Conservation (phyloP, 495 filamentous ascomycete genomes). For the Rostrohypoxylon terebratum region DNA sequence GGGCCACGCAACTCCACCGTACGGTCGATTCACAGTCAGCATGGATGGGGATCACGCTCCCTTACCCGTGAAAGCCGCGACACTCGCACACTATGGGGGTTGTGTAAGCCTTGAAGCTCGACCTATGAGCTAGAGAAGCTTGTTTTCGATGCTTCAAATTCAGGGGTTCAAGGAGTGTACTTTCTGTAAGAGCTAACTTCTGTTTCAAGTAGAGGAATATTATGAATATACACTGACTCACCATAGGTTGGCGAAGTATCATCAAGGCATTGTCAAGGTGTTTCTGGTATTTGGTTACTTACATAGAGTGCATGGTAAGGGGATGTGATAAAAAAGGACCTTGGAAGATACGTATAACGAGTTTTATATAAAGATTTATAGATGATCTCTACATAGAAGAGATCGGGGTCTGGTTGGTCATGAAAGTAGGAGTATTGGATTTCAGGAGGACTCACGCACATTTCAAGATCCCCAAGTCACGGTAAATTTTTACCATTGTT, state of each 20-base stretch:
- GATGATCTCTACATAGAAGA: background rate
- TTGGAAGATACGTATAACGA: background rate
- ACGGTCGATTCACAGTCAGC: no score
- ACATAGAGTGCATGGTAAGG: background rate
- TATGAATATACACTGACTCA: background rate
- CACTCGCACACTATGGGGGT: no score
- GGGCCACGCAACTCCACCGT: background rate
- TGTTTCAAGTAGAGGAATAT: background rate
- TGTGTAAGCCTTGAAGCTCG: no score
- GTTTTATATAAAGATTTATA: background rate
- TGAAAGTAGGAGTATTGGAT: background rate
- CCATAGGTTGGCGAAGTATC: background rate
- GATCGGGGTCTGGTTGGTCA: background rate
- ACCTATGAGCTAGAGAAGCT: no score
- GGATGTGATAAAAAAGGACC: background rate
- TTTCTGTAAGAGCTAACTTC: background rate
- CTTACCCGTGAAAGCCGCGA: no score
- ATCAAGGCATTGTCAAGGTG: background rate
- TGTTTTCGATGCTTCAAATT: background rate
- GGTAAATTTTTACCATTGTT: background rate
- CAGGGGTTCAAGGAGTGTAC: background rate
- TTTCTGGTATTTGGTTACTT: background rate
- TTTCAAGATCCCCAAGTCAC: background rate
- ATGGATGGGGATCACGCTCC: no score
- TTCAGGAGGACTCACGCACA: background rate